A percentile compares a stretch with the other conserved stretches of the same genome.
Conservation (phyloP, 805 yeast species). For the Zygoascus flipseniorum region DNA sequence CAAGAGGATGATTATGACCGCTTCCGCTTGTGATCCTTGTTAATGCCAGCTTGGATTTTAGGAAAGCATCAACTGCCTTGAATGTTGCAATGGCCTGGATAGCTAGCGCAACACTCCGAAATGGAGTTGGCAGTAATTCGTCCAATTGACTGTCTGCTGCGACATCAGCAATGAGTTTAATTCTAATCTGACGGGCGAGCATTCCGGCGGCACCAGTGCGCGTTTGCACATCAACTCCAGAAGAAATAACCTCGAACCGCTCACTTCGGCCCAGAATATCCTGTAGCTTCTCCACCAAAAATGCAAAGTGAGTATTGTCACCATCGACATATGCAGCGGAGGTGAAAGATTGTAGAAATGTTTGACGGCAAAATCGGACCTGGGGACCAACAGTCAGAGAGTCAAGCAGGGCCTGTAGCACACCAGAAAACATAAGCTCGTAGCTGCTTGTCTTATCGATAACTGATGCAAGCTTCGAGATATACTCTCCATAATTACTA, state of each 20-base stretch:
- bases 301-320: conserved; percentile 30
- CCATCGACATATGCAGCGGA: conserved; percentile 9
- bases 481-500: conserved; percentile 1
- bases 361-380: conserved; percentile 18
- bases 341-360: conserved; percentile 39
- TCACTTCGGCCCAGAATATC: conserved; percentile 65
- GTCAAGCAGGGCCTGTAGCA: conserved; percentile 38
- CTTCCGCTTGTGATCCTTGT: conserved; percentile 1
- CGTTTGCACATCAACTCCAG: conserved; percentile 30
- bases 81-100: conserved; percentile 50
- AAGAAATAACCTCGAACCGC: conserved; percentile 52
- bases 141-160: conserved; percentile 20
- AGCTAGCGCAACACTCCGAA: conserved; percentile 28
- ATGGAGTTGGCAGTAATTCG: conserved; percentile 13
- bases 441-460: conserved; percentile 26
- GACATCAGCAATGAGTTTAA: conserved; percentile 39
- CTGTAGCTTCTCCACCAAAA: conserved; percentile 53
- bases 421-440: conserved; percentile 64
- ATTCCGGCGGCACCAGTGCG: conserved; percentile 16
- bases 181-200: conserved; percentile 62
- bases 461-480: conserved; percentile 6
- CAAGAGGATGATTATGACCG: background rate
- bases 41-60: conserved; percentile 30
- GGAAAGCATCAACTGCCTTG: conserved; percentile 36
- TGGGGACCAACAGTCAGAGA: conserved; percentile 26